Evolutionary conservation across 345 rosid species (phyloP).

Genomic region (Syzygium aqueum): DNA sequence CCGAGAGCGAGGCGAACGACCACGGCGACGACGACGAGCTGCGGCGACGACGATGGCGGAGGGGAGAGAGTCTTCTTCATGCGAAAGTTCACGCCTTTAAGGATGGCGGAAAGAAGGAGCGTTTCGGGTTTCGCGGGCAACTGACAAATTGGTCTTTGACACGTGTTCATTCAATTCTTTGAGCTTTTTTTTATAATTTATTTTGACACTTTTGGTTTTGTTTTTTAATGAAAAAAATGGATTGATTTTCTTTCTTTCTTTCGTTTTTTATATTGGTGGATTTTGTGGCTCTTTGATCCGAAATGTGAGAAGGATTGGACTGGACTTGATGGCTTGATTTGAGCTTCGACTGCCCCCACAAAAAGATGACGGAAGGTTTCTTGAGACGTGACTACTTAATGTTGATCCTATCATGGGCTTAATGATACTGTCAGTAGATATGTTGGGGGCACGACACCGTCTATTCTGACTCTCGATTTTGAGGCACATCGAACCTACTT

Average conservation of each 20-base stretch:
- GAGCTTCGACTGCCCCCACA: neutral
- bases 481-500: neutral
- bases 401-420: too few species aligned
- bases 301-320: neutral
- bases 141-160: neutral
- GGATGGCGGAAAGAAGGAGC: neutral
- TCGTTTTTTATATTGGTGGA: neutral
- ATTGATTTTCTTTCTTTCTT: neutral
- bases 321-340: neutral
- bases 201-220: neutral
- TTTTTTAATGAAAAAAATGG: neutral
- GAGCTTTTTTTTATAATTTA: neutral
- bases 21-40: neutral
- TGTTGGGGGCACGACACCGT: neutral
- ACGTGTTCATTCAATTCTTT: neutral
- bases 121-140: neutral
- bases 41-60: too few species aligned
- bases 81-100: neutral
- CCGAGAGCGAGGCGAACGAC: neutral
- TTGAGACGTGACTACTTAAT: too few species aligned
- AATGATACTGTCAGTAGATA: neutral
- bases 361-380: neutral
- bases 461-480: neutral
- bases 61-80: neutral
- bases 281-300: neutral